Evolutionary conservation across 768 basidiomycete genomes (phyloP).

Genomic region (Lentinus brumalis): DNA sequence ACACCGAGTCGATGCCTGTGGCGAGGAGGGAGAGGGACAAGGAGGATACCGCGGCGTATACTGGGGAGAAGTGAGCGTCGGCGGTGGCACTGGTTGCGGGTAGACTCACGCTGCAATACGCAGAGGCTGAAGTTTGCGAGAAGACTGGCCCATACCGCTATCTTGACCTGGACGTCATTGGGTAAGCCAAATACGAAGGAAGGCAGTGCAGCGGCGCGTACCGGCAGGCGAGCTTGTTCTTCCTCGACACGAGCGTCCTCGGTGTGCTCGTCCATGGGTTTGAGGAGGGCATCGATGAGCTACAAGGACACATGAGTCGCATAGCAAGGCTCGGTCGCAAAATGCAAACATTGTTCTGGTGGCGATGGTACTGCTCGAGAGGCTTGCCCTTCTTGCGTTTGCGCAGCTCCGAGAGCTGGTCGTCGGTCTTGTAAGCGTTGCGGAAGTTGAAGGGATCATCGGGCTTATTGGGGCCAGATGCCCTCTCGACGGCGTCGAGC

Average conservation of each 20-base stretch:
- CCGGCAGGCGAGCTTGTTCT: slow-evolving; percentile 65
- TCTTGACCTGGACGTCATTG: slow-evolving; percentile 64
- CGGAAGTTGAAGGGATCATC: slow-evolving; percentile 71
- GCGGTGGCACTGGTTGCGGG: slow-evolving; percentile 3
- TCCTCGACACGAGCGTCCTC: slow-evolving; percentile 76
- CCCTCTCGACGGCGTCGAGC: slow-evolving; percentile 35
- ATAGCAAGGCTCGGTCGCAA: background rate
- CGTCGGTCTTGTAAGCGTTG: slow-evolving; percentile 59
- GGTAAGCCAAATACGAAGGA: background rate
- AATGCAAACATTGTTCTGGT: slow-evolving; percentile 66
- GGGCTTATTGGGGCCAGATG: slow-evolving; percentile 12
- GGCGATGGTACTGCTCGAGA: slow-evolving; percentile 65
- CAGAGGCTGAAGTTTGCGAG: slow-evolving; percentile 73
- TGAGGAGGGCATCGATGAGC: slow-evolving; percentile 87
- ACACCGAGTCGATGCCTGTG: slow-evolving; percentile 86
- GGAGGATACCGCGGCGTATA: slow-evolving; percentile 91
- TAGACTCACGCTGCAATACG: slow-evolving; percentile 62
- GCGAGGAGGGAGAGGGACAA: slow-evolving; percentile 85
- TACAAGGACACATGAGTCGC: slow-evolving; percentile 32
- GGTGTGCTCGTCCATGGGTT: slow-evolving; percentile 89
- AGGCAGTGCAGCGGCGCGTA: slow-evolving; percentile 28
- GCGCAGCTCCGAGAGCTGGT: slow-evolving; percentile 64
- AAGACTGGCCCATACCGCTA: slow-evolving; percentile 87
- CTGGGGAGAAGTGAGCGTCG: slow-evolving; percentile 37
- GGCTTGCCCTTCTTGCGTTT: slow-evolving; percentile 59